Base-by-base conservation (phyloP, 2,329 filamentous ascomycete species). In the Stagonosporopsis chrysanthemi region DNA sequence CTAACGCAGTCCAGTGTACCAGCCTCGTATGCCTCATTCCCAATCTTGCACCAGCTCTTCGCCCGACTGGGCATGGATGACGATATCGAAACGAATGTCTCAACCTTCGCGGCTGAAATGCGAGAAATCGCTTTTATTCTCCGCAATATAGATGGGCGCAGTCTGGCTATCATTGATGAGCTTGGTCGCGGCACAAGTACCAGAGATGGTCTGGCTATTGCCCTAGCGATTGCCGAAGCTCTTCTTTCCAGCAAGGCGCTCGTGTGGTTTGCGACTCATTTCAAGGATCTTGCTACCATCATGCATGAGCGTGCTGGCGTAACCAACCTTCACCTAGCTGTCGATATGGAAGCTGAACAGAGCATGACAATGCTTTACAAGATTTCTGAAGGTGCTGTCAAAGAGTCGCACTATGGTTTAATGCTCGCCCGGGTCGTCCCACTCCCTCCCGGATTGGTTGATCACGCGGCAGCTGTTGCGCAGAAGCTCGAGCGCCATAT, bases 231-330 rank as follows among this genome's bases (percentile, higher is more conserved):
- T 69, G 89, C 93, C 0, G 95, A 98, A 79, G 90, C 91, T 0
- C 81, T 99, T 3, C 84, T 97, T 4, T 85, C 92, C 57, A 95
- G 87, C 65, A 84, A 86, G 58, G 88, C 92, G 0, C 82, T 91
- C 0, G 87, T 97, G 0, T 97, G 92, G 88, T 99, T 99, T 76
- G 92, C 90, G 1, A 98, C 95, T 0, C 96, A 99, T 71, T 99
- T 97, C 71, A 82, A 86, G 33, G 91, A 97, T 60, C 81, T 99
- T 2, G 89, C 92, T 0, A 84, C 83, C 2, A 90, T 94, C 33
- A 82, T 97, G 58, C 82, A 84, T 1, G 88, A 92, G 62, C 85
- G 90, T 11, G 86, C 85, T 15, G 92, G 92, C 0, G 92, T 97
- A 0, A 81, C 93, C 23, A 96, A 91, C 63, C 80, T 96, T 2